Percentiles rank a stretch among this genome's conserved stretches.
Conservation (phyloP, 2,329 filamentous ascomycete species). For the Westerdykella sp. region DNA sequence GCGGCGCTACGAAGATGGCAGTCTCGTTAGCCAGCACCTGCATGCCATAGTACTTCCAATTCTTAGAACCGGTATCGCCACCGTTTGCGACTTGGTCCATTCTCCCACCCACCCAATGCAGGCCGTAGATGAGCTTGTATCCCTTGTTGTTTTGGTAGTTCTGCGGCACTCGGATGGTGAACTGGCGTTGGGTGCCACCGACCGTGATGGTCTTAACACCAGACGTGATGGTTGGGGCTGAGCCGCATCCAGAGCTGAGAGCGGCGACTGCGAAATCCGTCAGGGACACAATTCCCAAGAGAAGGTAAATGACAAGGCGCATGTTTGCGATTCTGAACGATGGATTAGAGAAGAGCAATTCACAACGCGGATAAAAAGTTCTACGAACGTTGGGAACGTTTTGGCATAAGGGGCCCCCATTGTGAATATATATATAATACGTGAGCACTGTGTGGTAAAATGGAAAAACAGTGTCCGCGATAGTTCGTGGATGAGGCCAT, state of each 20-base stretch:
- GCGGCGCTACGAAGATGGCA: slow-evolving; percentile 39
- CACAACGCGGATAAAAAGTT: no score
- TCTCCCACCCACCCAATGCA: slow-evolving; percentile 39
- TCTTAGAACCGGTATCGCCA: slow-evolving; percentile 3
- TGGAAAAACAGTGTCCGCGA: no score
- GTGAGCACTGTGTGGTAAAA: no score
- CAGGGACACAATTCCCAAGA: no score
- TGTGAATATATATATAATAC: no score
- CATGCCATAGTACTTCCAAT: slow-evolving; percentile 20
- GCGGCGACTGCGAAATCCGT: no score
- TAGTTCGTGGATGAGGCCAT: no score
- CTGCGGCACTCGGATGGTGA: slow-evolving; percentile 34
- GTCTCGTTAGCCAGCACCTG: slow-evolving; percentile 26
- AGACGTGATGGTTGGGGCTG: slow-evolving; percentile 2
- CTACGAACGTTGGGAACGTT: no score
- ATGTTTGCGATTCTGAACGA: no score
- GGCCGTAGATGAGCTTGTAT: slow-evolving; percentile 37
- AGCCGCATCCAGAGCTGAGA: not conserved
- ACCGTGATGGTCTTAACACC: slow-evolving; percentile 13
- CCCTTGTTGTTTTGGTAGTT: slow-evolving; percentile 35
- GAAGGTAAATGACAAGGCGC: no score
- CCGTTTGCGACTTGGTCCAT: slow-evolving; percentile 34
- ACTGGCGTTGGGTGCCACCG: slow-evolving; percentile 33
- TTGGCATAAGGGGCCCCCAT: no score
- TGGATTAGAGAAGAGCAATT: no score